Evolutionary conservation across 345 rosid species (phyloP).

Genomic region (Moricandia moricandioides): DNA sequence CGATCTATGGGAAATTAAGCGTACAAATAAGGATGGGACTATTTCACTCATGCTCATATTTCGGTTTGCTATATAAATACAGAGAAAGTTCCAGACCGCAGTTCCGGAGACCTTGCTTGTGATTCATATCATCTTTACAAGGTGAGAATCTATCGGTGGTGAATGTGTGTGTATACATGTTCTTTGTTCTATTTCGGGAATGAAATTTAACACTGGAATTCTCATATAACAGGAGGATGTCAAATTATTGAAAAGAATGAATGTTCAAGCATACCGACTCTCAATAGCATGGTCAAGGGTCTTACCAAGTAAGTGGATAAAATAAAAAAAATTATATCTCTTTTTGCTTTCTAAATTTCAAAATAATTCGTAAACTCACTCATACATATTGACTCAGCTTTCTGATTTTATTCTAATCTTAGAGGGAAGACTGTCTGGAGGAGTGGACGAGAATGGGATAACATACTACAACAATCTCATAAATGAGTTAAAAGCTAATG

Average conservation of each 20-base stretch:
- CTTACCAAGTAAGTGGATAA: constrained; percentile 11
- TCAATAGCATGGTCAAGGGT: constrained; percentile 53
- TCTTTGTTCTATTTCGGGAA: not conserved
- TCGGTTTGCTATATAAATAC: not conserved
- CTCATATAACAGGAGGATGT: constrained; percentile 32
- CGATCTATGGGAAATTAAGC: too few relatives aligned
- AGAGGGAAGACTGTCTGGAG: constrained; percentile 44
- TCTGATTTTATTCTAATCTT: not conserved
- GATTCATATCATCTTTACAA: not conserved
- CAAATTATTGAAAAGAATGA: constrained; percentile 30
- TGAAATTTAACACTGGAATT: not conserved
- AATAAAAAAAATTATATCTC: too few relatives aligned
- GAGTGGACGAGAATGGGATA: constrained; percentile 45
- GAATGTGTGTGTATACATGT: not conserved
- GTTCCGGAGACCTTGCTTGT: constrained; percentile 14
- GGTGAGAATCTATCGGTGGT: not conserved
- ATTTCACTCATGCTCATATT: not conserved
- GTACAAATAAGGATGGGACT: not conserved
- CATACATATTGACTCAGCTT: too few relatives aligned
- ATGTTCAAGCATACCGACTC: constrained; percentile 45
- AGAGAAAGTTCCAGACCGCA: constrained; percentile 2
- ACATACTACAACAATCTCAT: constrained; percentile 42
- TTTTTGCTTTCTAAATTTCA: too few relatives aligned
- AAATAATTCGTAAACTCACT: too few relatives aligned
- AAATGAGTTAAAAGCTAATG: constrained; percentile 11